These are phyloP conservation scores for Sporothrix dimorphospora DNA, from an alignment of 2,329 filamentous ascomycete species.

Conservation along the genomic window DNA sequence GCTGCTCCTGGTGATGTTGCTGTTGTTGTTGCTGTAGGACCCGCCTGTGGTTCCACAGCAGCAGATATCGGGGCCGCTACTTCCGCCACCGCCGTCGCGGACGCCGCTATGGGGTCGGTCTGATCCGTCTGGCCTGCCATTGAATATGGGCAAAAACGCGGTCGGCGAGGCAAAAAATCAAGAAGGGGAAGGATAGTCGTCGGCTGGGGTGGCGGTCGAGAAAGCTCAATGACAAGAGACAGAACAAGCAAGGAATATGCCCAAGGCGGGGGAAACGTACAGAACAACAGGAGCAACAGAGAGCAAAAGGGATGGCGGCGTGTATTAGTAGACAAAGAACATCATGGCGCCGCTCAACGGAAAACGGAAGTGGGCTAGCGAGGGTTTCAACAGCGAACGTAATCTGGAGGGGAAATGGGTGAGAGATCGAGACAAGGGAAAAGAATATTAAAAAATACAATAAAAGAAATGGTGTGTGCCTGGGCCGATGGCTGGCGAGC, in stretches of 20 bases:
- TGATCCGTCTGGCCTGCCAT: background rate
- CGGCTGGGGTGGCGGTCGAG: too few relatives aligned
- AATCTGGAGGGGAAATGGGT: background rate
- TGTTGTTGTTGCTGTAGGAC: background rate
- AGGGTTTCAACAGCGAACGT: background rate
- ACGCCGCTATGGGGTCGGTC: background rate
- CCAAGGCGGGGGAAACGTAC: too few relatives aligned
- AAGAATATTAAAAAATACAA: background rate
- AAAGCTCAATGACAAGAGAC: background rate
- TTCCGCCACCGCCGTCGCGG: too few relatives aligned
- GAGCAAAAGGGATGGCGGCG: background rate
- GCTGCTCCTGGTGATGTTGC: background rate
- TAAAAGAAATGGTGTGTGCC: background rate
- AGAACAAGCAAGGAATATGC: background rate
- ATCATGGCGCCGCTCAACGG: background rate
- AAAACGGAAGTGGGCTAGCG: background rate
- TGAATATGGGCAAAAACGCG: too few relatives aligned
- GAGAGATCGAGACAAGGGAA: background rate
- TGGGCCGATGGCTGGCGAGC: background rate
- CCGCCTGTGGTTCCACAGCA: background rate
- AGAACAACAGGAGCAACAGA: background rate
- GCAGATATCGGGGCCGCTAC: background rate
- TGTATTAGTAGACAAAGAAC: slow-evolving; percentile 8
- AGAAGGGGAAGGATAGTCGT: too few relatives aligned
- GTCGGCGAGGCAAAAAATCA: too few relatives aligned